phyloP scores from a whole-genome alignment of 2,329 filamentous ascomycete genomes.

The Penicillium sp. region DNA sequence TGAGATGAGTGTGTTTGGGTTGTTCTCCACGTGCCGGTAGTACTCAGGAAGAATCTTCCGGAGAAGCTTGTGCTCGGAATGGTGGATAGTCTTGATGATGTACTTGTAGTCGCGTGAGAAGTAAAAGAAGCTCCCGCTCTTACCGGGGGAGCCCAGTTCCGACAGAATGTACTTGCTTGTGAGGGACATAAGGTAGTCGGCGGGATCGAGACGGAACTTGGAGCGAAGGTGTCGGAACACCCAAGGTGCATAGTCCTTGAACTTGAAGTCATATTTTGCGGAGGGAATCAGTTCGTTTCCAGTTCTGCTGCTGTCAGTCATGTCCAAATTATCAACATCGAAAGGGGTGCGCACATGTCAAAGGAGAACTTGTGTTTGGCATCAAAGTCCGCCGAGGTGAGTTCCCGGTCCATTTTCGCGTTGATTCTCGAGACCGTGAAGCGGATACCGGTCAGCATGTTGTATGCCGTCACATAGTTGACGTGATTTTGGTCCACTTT shows the following conservation, averaged over 20 bases:
- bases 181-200: conserved; percentile 96
- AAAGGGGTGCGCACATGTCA: conserved; percentile 70
- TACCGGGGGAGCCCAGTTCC: conserved; percentile 92
- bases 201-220: conserved; percentile 87
- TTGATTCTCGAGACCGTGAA: conserved; percentile 96
- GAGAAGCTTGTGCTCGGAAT: conserved; percentile 65
- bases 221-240: conserved; percentile 90
- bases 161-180: conserved; percentile 99
- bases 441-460: conserved; percentile 98
- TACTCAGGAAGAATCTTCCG: conserved; percentile 70
- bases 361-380: conserved; percentile 97
- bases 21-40: conserved; percentile 85
- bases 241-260: conserved; percentile 99
- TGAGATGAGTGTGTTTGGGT: conserved; percentile 93
- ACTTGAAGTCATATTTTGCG: conserved; percentile 99
- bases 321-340: background rate
- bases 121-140: conserved; percentile 99
- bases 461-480: conserved; percentile 97
- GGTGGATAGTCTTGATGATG: conserved; percentile 99
- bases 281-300: conserved; percentile 97
- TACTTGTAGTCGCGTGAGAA: conserved; percentile 99
- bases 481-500: conserved; percentile 97
- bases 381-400: conserved; percentile 89
- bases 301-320: conserved; percentile 59
- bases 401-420: conserved; percentile 86